A percentile compares a stretch with the other conserved stretches of the same genome.
Evolutionary conservation across 2,329 filamentous ascomycete genomes (phyloP).

Genomic region (Colletotrichum melonis): DNA sequence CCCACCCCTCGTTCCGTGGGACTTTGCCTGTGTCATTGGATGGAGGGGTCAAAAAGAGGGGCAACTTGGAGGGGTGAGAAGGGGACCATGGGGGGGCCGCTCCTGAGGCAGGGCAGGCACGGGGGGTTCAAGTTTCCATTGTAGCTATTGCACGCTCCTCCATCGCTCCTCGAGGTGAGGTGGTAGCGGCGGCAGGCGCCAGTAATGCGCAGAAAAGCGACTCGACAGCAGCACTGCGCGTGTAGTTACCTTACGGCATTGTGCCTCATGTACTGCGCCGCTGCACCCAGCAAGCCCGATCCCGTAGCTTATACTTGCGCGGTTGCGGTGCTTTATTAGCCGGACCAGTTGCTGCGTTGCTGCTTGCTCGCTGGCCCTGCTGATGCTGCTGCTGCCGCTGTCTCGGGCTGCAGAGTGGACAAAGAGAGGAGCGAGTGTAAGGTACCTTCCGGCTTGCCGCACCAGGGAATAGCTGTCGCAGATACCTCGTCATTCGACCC

Average conservation of each 20-base stretch:
- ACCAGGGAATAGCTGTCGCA: constrained; percentile 29
- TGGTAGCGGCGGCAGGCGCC: not conserved
- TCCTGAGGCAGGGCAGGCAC: not conserved
- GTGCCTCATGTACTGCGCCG: not conserved
- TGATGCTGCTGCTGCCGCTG: constrained; percentile 2
- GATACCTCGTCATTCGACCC: constrained; percentile 21
- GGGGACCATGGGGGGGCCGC: not conserved
- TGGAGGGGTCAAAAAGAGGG: constrained; percentile 34
- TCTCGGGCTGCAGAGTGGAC: constrained; percentile 13
- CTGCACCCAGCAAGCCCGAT: constrained; percentile 28
- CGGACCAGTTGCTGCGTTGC: not conserved
- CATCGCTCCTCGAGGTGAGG: not conserved
- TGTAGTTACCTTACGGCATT: not conserved
- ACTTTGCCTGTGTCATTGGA: constrained; percentile 26
- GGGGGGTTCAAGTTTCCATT: not conserved
- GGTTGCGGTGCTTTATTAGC: not conserved
- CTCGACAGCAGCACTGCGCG: not conserved
- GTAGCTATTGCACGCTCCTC: not conserved
- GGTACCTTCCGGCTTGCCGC: constrained; percentile 1
- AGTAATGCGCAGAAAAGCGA: constrained; percentile 33
- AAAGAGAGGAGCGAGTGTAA: constrained; percentile 4
- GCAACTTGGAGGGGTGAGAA: constrained; percentile 10
- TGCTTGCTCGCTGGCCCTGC: not conserved
- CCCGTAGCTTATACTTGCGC: not conserved
- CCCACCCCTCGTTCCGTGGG: constrained; percentile 17